Base-by-base conservation (phyloP, 371 early-diverging fungal species). In the Rhizomucor miehei region DNA sequence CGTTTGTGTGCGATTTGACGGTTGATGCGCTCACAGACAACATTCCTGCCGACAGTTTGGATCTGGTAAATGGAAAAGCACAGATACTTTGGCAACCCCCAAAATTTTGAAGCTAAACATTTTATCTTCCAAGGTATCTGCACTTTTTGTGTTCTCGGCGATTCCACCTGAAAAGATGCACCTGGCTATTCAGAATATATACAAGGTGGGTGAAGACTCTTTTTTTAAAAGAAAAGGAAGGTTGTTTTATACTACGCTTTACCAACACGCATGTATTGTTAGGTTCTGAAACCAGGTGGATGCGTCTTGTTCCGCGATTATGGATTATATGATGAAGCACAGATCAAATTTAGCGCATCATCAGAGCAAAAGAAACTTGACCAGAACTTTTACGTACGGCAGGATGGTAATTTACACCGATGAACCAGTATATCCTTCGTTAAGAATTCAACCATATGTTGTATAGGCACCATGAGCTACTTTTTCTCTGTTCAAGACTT, bases 261-360 rank as follows among this genome's bases (percentile, higher is more conserved):
- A n/a, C n/a, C n/a, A n/a, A n/a, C n/a, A n/a, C n/a, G n/a, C n/a
- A n/a, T n/a, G n/a, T n/a, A n/a, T n/a, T 41, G 14, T 19, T 41
- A 41, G 41, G 41, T 91, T 0, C 57, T 93, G 48, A 89, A 85
- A 57, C 84, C 89, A 1, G 91, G 89, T n/a, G 91, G 90, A 5
- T 72, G 70, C 38, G 72, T 95, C 0, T 62, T 93, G 43, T 91
- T 95, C 70, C 80, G 95, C 44, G 96, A 95, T 69, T 95, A 95
- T 63, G 95, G 88, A 3, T 60, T 88, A 8, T 91, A 90, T 62
- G 96, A 95, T 64, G 82, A 89, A 60, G 92, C 95, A 1, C 94
- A 95, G 61, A 71, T 94, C 62, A 85, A 91, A 62, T 95, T 95
- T 62, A 90, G 84, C 24, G 71, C 56, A 6, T 56, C 72, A 12